Conservation (phyloP, 1,284 basidiomycete species). For the Lentinula novae-zelandiae region DNA sequence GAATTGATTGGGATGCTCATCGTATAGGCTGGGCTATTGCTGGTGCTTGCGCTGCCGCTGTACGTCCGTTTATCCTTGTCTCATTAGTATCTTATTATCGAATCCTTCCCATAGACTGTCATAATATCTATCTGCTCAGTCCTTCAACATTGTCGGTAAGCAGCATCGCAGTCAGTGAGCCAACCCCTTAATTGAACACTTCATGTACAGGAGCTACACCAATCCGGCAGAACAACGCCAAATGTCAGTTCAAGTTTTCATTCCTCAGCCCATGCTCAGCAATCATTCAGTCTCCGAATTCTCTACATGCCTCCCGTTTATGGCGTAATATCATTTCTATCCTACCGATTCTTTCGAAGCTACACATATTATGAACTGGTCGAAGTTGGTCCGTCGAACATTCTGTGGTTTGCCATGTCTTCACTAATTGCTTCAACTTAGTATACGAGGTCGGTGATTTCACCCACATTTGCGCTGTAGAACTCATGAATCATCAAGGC, state of each 20-base stretch:
- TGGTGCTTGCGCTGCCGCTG: slow-evolving; percentile 57
- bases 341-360: slow-evolving; percentile 78
- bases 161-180: not conserved
- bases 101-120: slow-evolving; percentile 44
- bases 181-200: not conserved
- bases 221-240: slow-evolving; percentile 70
- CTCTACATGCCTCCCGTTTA: slow-evolving; percentile 81
- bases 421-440: slow-evolving; percentile 15
- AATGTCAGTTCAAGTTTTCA: slow-evolving; percentile 39
- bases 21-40: slow-evolving; percentile 74
- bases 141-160: slow-evolving; percentile 54
- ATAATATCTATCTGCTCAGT: slow-evolving; percentile 56
- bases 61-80: slow-evolving; percentile 32
- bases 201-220: slow-evolving; percentile 53
- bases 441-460: slow-evolving; percentile 30
- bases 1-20: slow-evolving; percentile 56
- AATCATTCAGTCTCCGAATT: slow-evolving; percentile 53
- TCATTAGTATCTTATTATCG: not conserved
- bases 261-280: not conserved
- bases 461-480: not conserved
- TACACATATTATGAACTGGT: slow-evolving; percentile 82
- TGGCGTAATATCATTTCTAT: slow-evolving; percentile 85
- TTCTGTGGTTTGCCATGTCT: slow-evolving; percentile 2
- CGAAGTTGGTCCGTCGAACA: slow-evolving; percentile 53
- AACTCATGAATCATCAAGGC: slow-evolving; percentile 40